A percentile compares a stretch with the other conserved stretches of the same genome.
Conservation (phyloP, 139 green algal species). For the Asterochloris erici region DNA sequence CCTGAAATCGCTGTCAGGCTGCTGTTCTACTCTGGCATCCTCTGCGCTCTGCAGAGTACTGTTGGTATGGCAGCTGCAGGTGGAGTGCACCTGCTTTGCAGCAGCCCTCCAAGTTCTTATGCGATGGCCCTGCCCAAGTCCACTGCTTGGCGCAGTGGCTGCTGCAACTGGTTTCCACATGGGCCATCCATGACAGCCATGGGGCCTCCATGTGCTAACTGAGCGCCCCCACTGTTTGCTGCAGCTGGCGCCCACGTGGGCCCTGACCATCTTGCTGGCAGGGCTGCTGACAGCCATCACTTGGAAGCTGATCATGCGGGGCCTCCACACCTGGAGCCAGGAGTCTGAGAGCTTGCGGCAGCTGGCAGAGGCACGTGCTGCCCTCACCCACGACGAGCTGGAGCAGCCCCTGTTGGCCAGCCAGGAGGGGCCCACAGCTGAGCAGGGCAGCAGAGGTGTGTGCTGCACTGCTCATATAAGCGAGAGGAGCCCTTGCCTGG, state of each 20-base stretch:
- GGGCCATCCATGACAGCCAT: too few relatives aligned
- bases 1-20: too few relatives aligned
- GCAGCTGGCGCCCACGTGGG: conserved; percentile 48
- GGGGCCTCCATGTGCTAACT: too few relatives aligned
- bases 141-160: too few relatives aligned
- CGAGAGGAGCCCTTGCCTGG: too few relatives aligned
- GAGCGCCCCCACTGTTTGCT: neutral
- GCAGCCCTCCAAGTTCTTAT: too few relatives aligned
- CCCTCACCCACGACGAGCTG: neutral
- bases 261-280: conserved; percentile 39
- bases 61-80: too few relatives aligned
- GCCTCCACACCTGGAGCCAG: conserved; percentile 3
- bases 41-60: too few relatives aligned
- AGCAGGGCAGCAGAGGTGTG: neutral
- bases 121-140: too few relatives aligned
- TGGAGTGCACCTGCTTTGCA: too few relatives aligned
- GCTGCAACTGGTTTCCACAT: too few relatives aligned
- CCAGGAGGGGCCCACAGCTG: neutral
- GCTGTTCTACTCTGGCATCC: too few relatives aligned
- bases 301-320: conserved; percentile 30
- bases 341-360: conserved; percentile 4
- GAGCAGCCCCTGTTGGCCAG: conserved; percentile 14
- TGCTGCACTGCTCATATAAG: neutral
- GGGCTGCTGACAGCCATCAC: conserved; percentile 36
- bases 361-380: neutral